A percentile compares a stretch with the other conserved stretches of the same genome.
phyloP scores from a whole-genome alignment of 2,329 filamentous ascomycete species.

The Beauveria pseudobassiana region DNA sequence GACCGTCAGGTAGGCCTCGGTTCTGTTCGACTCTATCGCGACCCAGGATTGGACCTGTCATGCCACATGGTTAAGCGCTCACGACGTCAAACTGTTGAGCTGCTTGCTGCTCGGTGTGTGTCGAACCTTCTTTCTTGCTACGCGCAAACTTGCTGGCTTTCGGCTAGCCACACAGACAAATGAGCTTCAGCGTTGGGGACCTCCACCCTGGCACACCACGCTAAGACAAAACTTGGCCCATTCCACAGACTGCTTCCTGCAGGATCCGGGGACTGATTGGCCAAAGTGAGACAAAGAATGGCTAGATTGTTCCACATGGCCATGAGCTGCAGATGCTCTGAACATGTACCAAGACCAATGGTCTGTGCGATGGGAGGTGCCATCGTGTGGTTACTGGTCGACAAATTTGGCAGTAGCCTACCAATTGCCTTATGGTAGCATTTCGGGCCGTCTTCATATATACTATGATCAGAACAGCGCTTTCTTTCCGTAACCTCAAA shows the following conservation, averaged over 20 bases:
- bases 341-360: background rate
- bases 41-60: background rate
- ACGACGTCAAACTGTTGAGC: background rate
- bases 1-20: background rate
- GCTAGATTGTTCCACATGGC: constrained; percentile 2
- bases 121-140: constrained; percentile 1
- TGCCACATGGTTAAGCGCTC: background rate
- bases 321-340: background rate
- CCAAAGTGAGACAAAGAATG: background rate
- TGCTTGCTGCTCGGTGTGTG: background rate
- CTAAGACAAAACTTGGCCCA: background rate
- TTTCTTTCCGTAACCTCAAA: background rate
- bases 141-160: background rate
- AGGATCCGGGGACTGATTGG: constrained; percentile 5
- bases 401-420: background rate
- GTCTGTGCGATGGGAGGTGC: constrained; percentile 9
- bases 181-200: background rate
- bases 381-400: background rate
- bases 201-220: background rate
- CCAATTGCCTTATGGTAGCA: background rate
- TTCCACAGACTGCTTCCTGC: background rate
- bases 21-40: background rate
- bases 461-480: too few species aligned
- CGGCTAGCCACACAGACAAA: constrained; percentile 1
- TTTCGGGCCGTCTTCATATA: background rate